Evolutionary conservation across 2,329 filamentous ascomycete species (phyloP).

Genomic region (Nigrospora oryzae): DNA sequence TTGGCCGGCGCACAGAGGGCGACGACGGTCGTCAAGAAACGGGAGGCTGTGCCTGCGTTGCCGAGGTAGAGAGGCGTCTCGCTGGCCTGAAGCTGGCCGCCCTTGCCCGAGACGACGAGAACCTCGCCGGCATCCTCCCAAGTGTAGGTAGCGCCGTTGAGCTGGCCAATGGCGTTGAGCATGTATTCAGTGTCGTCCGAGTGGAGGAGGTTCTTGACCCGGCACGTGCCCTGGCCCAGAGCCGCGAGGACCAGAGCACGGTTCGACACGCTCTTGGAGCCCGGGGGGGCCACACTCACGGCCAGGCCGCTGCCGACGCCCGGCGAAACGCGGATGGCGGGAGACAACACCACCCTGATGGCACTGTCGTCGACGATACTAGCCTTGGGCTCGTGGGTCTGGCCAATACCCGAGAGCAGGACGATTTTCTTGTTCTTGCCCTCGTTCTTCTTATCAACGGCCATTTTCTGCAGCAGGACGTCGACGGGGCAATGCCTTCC

Average conservation of each 20-base stretch:
- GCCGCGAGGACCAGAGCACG: constrained; percentile 89
- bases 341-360: constrained; percentile 75
- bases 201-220: constrained; percentile 85
- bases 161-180: constrained; percentile 79
- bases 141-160: constrained; percentile 79
- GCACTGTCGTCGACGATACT: constrained; percentile 81
- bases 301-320: constrained; percentile 58
- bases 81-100: constrained; percentile 74
- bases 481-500: constrained; percentile 85
- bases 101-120: constrained; percentile 80
- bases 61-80: constrained; percentile 78
- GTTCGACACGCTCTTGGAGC: constrained; percentile 97
- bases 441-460: constrained; percentile 97
- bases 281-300: constrained; percentile 77
- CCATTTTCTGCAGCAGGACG: constrained; percentile 84
- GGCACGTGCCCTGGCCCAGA: constrained; percentile 75
- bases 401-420: constrained; percentile 80
- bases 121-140: constrained; percentile 96
- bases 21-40: constrained; percentile 88
- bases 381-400: constrained; percentile 78
- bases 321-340: constrained; percentile 65
- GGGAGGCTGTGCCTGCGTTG: constrained; percentile 91
- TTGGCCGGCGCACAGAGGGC: constrained; percentile 66
- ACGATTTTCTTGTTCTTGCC: constrained; percentile 94
- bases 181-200: constrained; percentile 97